phyloP scores from a whole-genome alignment of 768 basidiomycete genomes.

The Naganishia kalamii region DNA sequence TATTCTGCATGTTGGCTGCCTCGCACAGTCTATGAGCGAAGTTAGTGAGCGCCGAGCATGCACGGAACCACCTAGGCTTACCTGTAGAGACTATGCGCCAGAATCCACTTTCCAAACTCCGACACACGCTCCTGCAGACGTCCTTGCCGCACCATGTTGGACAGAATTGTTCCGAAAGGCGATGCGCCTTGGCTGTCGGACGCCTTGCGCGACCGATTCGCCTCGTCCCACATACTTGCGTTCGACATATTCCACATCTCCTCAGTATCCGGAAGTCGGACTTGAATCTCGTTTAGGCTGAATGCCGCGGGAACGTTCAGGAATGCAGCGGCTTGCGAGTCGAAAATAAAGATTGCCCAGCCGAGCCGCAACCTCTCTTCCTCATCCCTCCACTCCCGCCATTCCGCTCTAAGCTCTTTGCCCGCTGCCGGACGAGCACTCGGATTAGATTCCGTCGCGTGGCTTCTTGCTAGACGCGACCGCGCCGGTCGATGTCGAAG shows the following conservation, averaged over 20 bases:
- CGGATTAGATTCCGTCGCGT: not conserved
- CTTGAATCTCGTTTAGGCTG: constrained; percentile 29
- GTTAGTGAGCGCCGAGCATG: not conserved
- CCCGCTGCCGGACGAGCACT: not conserved
- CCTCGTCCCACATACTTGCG: constrained; percentile 27
- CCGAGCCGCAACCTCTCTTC: constrained; percentile 33
- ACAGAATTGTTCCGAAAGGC: not conserved
- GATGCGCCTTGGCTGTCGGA: not conserved
- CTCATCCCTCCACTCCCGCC: constrained; percentile 33
- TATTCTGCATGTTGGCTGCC: constrained; percentile 13
- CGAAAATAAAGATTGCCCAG: constrained; percentile 38
- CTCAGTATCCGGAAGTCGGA: constrained; percentile 31
- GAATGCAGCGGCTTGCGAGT: constrained; percentile 30
- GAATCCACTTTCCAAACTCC: constrained; percentile 32
- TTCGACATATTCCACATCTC: constrained; percentile 32
- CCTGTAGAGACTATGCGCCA: constrained; percentile 33
- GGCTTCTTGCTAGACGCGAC: not conserved
- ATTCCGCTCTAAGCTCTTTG: constrained; percentile 14
- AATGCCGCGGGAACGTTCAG: constrained; percentile 30
- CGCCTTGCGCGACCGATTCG: not conserved
- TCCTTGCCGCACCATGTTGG: not conserved
- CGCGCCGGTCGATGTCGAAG: constrained; percentile 24
- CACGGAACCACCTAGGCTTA: constrained; percentile 8
- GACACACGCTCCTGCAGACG: constrained; percentile 16
- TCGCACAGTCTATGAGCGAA: not conserved